Evolutionary conservation across 2,329 filamentous ascomycete species (phyloP), one percentile per base, ranked within the genome.

Genomic region (Fusarium sp.): DNA sequence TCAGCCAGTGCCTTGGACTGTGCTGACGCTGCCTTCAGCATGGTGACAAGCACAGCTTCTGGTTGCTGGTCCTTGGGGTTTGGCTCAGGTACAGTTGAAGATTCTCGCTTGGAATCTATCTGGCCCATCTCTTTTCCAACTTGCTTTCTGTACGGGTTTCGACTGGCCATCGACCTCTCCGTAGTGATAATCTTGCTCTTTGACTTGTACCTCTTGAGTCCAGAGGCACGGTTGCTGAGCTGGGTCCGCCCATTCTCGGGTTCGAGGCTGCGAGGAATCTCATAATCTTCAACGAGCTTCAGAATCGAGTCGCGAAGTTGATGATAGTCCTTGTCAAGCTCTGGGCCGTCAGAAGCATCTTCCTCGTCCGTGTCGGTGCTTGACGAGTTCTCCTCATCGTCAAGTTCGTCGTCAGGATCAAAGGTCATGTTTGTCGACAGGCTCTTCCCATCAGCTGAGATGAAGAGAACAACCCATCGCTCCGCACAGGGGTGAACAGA

Each of bases 221-320:
- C 87, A 4, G 88, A 91, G 6, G 92, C 91, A 38, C 92, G 88
- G 77, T 94, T 94, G 81, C 92, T 94, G 75, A 94, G 92, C 36
- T 89, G 91, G 31, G 91, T 90, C 16, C 88, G 88, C 47, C 88
- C 86, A 33, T 87, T 88, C 59, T 90, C 89, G 6, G 88, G 87
- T 54, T 92, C 89, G 13, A 92, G 82, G 47, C 88, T 90, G 63
- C 92, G 91, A 0, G 93, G 92, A 50, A 95, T 93, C 78, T 97
- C 94, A 70, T 93, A 95, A 73, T 97, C 94, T 78, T 95, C 90
- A 1, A 97, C 93, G 6, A 97, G 86, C 80, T 93, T 95, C 68
- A 95, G 84, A 63, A 97, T 94, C 0, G 94, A 94, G 69, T 95
- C 92, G 67, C 95, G 92, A 5, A 97, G 84, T 73, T 94, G 92